Conservation (phyloP, 176 grass and related monocot genomes). For the Carex cristatella region DNA sequence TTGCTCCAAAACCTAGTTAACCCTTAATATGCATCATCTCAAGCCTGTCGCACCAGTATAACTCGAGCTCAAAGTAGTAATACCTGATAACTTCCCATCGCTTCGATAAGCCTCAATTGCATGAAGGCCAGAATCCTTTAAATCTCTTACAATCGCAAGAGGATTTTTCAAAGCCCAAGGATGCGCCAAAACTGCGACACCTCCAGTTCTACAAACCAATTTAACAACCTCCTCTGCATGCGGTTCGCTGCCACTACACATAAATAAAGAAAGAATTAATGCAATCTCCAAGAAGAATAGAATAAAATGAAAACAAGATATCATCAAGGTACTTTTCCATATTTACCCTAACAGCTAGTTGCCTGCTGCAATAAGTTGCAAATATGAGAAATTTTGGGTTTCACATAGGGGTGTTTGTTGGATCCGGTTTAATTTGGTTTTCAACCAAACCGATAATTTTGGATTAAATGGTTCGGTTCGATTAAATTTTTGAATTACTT, state of each 20-base stretch:
- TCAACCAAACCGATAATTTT: no score
- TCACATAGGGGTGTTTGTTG: background rate
- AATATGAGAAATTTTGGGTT: background rate
- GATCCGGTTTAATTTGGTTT: no score
- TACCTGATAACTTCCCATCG: slow-evolving; percentile 70
- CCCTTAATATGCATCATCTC: background rate
- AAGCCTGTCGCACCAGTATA: background rate
- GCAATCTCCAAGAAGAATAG: background rate
- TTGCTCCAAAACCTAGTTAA: background rate
- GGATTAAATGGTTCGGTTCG: no score
- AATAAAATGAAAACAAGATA: background rate
- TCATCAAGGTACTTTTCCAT: background rate
- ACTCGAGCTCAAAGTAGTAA: background rate
- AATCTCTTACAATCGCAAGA: slow-evolving; percentile 35
- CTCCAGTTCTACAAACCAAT: slow-evolving; percentile 50
- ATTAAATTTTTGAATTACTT: no score
- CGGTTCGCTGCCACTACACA: slow-evolving; percentile 54
- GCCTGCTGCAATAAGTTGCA: background rate
- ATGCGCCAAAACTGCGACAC: slow-evolving; percentile 71
- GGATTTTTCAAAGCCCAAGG: slow-evolving; percentile 76
- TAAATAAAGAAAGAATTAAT: slow-evolving; percentile 6
- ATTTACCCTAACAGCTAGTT: background rate
- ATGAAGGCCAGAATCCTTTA: slow-evolving; percentile 62
- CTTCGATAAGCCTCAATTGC: slow-evolving; percentile 62
- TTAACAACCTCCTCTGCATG: slow-evolving; percentile 41